These are phyloP conservation scores for Amanita rimosa DNA, from an alignment of 768 basidiomycete species.

Conservation along the genomic window DNA sequence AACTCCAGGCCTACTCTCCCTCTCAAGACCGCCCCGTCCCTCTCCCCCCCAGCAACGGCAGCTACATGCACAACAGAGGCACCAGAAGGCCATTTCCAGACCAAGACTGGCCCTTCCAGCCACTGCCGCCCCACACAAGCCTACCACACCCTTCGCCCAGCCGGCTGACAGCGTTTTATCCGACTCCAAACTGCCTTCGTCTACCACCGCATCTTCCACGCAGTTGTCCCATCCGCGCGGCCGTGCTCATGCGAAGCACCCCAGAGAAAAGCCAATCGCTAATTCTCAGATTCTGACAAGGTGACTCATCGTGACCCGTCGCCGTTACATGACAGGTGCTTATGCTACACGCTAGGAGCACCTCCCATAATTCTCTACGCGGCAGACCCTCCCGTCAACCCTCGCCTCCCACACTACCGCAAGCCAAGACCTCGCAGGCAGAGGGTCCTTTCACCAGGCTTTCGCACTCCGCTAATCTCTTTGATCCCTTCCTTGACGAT, in stretches of 20 bases:
- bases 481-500: slow-evolving; percentile 31
- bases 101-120: background rate
- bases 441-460: slow-evolving; percentile 34
- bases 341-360: slow-evolving; percentile 22
- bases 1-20: slow-evolving; percentile 6
- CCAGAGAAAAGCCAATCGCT: slow-evolving; percentile 16
- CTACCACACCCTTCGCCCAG: background rate
- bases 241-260: slow-evolving; percentile 16
- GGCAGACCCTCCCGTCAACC: slow-evolving; percentile 48
- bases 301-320: background rate
- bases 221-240: slow-evolving; percentile 21
- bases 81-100: slow-evolving; percentile 2
- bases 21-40: slow-evolving; percentile 5
- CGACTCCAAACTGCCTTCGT: slow-evolving; percentile 14
- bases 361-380: slow-evolving; percentile 30
- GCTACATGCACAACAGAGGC: slow-evolving; percentile 2
- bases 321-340: background rate
- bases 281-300: background rate
- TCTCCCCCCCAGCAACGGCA: slow-evolving; percentile 2
- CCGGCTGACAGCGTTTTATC: slow-evolving; percentile 13
- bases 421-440: slow-evolving; percentile 47
- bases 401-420: slow-evolving; percentile 38
- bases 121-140: background rate
- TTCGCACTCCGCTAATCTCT: slow-evolving; percentile 34
- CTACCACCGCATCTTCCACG: slow-evolving; percentile 12